These are phyloP conservation scores for Hemisphaericaspora xylanilytica DNA, from an alignment of 1,139 yeast species.

Conservation along the genomic window DNA sequence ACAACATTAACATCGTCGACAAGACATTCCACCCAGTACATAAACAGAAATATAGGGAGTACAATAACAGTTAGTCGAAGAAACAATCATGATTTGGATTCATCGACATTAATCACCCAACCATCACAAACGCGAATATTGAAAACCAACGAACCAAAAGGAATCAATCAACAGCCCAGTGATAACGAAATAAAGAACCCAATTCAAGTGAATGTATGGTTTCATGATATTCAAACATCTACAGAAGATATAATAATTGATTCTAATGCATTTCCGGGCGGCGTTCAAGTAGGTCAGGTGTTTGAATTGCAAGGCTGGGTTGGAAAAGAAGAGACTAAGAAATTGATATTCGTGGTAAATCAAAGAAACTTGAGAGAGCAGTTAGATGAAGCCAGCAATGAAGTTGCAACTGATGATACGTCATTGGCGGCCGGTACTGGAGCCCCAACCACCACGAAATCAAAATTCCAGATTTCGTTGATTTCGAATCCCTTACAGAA, in stretches of 20 bases:
- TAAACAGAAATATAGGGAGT: conserved; percentile 14
- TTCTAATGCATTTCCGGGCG: conserved; percentile 53
- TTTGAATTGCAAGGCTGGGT: conserved; percentile 49
- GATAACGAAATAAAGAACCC: conserved; percentile 20
- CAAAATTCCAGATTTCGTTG: conserved; percentile 49
- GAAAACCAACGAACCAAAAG: neutral
- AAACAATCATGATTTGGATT: conserved; percentile 12
- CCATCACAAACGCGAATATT: neutral
- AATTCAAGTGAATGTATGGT: conserved; percentile 57
- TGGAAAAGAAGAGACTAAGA: conserved; percentile 21
- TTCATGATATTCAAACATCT: conserved; percentile 68
- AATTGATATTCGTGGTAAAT: conserved; percentile 24
- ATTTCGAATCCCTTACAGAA: conserved; percentile 62
- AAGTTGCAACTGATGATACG: conserved; percentile 2
- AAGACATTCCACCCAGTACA: conserved; percentile 7
- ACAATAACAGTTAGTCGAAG: conserved; percentile 15
- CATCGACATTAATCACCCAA: neutral
- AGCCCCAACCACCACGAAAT: conserved; percentile 8
- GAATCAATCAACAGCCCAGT: conserved; percentile 1
- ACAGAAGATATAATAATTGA: conserved; percentile 64
- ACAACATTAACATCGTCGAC: conserved; percentile 4
- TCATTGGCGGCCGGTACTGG: neutral
- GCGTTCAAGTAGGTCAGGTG: conserved; percentile 64
- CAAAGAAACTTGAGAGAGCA: conserved; percentile 17
- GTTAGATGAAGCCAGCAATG: conserved; percentile 7